These are phyloP conservation scores for Galeopsis tetrahit DNA, from an alignment of 257 asterid genomes.

Conservation along the genomic window DNA sequence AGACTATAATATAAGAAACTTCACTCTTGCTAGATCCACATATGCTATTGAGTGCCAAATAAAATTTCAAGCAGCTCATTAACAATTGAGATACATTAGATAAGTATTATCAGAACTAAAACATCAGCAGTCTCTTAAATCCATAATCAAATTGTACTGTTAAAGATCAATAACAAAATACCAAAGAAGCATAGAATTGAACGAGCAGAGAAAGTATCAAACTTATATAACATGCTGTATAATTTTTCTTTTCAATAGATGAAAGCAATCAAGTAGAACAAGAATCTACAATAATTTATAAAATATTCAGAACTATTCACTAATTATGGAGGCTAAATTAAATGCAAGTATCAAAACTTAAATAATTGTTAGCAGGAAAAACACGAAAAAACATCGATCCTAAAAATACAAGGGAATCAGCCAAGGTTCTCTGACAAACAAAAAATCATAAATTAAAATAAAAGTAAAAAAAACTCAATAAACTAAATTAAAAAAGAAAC, in stretches of 20 bases:
- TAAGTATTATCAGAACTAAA: slow-evolving; percentile 17
- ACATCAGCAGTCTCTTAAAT: slow-evolving; percentile 3
- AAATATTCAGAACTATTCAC: neutral
- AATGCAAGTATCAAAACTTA: neutral
- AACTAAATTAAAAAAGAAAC: slow-evolving; percentile 9
- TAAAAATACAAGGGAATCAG: neutral
- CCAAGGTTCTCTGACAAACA: neutral
- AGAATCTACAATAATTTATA: neutral
- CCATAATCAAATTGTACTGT: neutral
- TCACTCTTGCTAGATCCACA: slow-evolving; percentile 18
- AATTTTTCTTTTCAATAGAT: neutral
- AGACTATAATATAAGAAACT: neutral
- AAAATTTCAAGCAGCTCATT: neutral
- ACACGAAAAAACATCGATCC: neutral
- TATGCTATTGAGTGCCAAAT: neutral
- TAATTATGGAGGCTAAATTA: slow-evolving; percentile 1
- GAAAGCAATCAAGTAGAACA: slow-evolving; percentile 18
- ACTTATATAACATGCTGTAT: neutral
- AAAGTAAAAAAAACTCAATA: neutral
- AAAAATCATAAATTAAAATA: neutral
- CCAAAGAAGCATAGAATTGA: neutral
- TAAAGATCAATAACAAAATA: slow-evolving; percentile 19
- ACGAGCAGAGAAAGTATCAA: neutral
- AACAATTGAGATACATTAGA: slow-evolving; percentile 15
- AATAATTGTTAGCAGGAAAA: neutral